Evolutionary conservation across 805 yeast species (phyloP), one percentile per base, ranked within the genome.

Genomic region (Cyberlindnera japonica): DNA sequence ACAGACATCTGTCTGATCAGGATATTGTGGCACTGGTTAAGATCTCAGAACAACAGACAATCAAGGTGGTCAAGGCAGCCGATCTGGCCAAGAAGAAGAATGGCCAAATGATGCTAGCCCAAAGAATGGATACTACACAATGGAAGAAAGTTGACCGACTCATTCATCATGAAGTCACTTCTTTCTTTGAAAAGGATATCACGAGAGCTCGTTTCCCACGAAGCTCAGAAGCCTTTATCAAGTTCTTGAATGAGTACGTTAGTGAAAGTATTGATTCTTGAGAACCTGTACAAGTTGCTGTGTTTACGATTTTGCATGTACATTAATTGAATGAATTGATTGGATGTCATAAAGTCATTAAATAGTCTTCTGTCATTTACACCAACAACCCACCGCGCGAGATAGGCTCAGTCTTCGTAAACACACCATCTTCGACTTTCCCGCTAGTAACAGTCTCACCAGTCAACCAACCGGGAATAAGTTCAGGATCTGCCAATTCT

Each of bases 391-490:
- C n/a, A n/a, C n/a, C n/a, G n/a, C n/a, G n/a, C n/a, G n/a, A n/a
- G n/a, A n/a, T n/a, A n/a, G n/a, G n/a, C n/a, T n/a, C n/a, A n/a
- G n/a, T 15, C 27, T 43, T 37, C 4, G 24, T 20, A 7, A 25
- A 49, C 41, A 45, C 31, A 10, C 75, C 75, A 42, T 72, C 60
- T 21, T 51, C 53, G 5, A 75, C 60, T 0, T 47, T 51, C 0
- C 89, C 89, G 26, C 74, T 64, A 29, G 63, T 50, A 0, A 84
- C 83, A 45, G 80, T 81, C 57, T 84, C 88, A 3, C 95, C 95
- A 4, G 90, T 78, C 23, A 86, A 58, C 90, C 89, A 86, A 22
- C 78, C 73, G 1, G 95, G 95, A 13, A 83, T 61, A 0, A 49
- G 64, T n/a, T 69, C 63, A 0, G 83, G 72, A 49, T 83, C 72